phyloP scores from a whole-genome alignment of 2,329 filamentous ascomycete genomes.

The Cercospora sp. region DNA sequence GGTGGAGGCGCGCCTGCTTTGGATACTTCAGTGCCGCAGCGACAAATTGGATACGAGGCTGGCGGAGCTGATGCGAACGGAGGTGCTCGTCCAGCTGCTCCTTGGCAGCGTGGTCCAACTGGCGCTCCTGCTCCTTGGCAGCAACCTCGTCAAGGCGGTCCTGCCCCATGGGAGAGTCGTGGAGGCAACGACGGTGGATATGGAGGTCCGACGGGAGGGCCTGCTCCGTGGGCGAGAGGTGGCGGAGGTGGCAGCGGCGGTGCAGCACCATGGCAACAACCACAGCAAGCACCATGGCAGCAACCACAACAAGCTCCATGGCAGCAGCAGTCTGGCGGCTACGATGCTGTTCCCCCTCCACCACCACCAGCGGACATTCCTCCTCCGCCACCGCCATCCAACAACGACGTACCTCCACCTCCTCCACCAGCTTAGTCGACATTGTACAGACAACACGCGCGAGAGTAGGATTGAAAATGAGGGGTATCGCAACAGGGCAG shows the following conservation, averaged over 20 bases:
- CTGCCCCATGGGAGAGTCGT: conserved; percentile 42
- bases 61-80: conserved; percentile 60
- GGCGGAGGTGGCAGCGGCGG: conserved; percentile 26
- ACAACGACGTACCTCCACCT: conserved; percentile 2
- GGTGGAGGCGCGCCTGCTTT: conserved; percentile 46
- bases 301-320: conserved; percentile 21
- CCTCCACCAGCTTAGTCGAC: conserved; percentile 8
- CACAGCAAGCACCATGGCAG: conserved; percentile 26
- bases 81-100: conserved; percentile 52
- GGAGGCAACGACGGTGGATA: conserved; percentile 30
- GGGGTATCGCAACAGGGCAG: neutral
- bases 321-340: conserved; percentile 22
- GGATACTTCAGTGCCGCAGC: conserved; percentile 61
- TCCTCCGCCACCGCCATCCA: conserved; percentile 60
- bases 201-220: conserved; percentile 25
- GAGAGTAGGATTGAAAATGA: neutral
- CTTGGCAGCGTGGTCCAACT: conserved; percentile 35
- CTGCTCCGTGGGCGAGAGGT: conserved; percentile 26
- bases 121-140: conserved; percentile 43
- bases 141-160: conserved; percentile 26
- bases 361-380: conserved; percentile 62
- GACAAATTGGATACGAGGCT: conserved; percentile 84
- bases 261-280: conserved; percentile 36
- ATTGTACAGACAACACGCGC: neutral
- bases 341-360: conserved; percentile 42